Evolutionary conservation across 352 stramenopile species (phyloP), one percentile per base, ranked within the genome.

Genomic region (Phytophthora citricola): DNA sequence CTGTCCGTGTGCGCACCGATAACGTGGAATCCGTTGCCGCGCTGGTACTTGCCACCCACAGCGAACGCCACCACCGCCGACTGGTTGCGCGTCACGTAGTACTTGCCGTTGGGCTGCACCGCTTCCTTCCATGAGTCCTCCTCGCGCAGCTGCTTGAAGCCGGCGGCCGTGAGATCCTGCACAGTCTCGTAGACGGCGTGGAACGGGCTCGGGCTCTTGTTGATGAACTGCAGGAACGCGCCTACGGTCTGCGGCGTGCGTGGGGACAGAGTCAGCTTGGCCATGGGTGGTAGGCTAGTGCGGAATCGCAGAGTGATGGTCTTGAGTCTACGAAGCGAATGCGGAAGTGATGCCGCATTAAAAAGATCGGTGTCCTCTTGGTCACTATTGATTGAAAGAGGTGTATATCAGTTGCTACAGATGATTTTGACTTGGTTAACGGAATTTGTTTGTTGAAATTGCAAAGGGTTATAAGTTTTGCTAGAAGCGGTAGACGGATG

Each of bases 11-110:
- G 97, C 20, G 94, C 97, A 34, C 96, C 98, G 56, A 99, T 95
- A 51, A 99, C 91, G 67, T 98, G 94, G 80, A 98, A 98, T 36
- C 94, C 95, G 62, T 97, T 97, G 31, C 92, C 95, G 24, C 81
- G 71, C 65, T 89, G 36, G 76, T 97, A 99, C 56, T 97, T 79
- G 63, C 92, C 87, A 36, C 97, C 97, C 22, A 99, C 85, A 2
- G 90, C 84, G 71, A 99, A 99, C 22, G 97, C 97, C 26, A 98
- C 90, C 17, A 99, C 75, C 20, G 95, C 92, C 27, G 90, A 98
- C 75, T 97, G 95, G 78, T 99, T 99, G 48, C 96, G 81, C 34
- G 97, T 99, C 58, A 98, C 98, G 75, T 95, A 99, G 77, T 99
- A 99, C 78, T 98, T 99, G 55, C 97, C 97, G 38, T 89, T 83